Base-by-base conservation (phyloP, 305 asterid species). In the Fraxinus sp. region DNA sequence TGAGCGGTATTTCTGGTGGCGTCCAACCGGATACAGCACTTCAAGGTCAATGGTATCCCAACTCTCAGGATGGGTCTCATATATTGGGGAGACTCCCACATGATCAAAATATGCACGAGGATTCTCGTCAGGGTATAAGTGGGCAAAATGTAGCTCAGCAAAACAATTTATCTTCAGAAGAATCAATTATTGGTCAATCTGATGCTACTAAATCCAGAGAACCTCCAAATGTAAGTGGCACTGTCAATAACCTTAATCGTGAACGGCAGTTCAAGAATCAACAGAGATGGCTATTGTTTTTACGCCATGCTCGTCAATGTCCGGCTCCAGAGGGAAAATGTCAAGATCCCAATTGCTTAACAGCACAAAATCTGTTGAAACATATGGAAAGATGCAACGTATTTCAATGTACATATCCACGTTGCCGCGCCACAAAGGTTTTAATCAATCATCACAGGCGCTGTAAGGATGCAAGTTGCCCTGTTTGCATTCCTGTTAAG, bases 271-370 rank as follows among this genome's bases (percentile, higher is more conserved):
- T 82, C 86, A 82, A 5, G 83, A 89, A 95, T 89, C 96, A 92
- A 84, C 90, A 81, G 87, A 92, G 86, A 84, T 95, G 98, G 98
- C 89, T 97, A 74, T 89, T 97, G 74, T 97, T 94, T 90, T 85
- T 95, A 90, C 82, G 87, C 80, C 99, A 97, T 90, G 99, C 98
- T 75, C 97, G 98, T 22, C 87, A 89, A 70, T 97, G 99, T 87
- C 89, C 92, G 80, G 90, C 87, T 83, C 92, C 94, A 66, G 95
- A 88, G 89, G 98, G 98, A 85, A 91, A 92, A 90, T 97, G 99
- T 87, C 91, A 77, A 6, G 97, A 91, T 41, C 80, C 87, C 52
- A 41, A 90, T 85, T 95, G 98, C 90, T 73, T 87, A 74, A 76
- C 80, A 36, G 97, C 80, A 78, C 98, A 95, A 85, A 89, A 88